Percentiles rank a stretch among this genome's conserved stretches.
These are phyloP conservation scores for Cladosporium sp. DNA, from an alignment of 2,329 filamentous ascomycete species.

Conservation along the genomic window DNA sequence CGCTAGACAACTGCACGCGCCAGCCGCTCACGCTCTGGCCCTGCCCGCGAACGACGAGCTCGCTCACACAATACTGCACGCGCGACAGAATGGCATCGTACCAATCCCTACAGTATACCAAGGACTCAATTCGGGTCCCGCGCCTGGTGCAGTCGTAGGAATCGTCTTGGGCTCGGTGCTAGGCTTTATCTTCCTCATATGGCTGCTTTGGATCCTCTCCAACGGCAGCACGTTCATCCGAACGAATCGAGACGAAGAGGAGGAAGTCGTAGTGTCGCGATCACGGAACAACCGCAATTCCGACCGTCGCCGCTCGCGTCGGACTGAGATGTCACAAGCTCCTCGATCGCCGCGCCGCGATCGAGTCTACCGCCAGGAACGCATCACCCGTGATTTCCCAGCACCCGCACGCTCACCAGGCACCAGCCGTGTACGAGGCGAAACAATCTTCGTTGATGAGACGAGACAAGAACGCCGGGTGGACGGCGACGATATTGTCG, in stretches of 20 bases:
- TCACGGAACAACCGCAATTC: conserved; percentile 3
- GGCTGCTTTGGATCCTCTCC: conserved; percentile 44
- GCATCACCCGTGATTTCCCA: conserved; percentile 31
- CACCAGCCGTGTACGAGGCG: conserved; percentile 25
- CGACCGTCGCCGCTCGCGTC: conserved; percentile 24
- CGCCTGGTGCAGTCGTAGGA: conserved; percentile 56
- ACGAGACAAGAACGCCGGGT: conserved; percentile 35
- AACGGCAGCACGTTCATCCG: conserved; percentile 28
- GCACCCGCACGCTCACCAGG: conserved; percentile 19
- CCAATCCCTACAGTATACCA: conserved; percentile 61
- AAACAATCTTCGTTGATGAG: conserved; percentile 43
- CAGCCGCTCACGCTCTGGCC: conserved; percentile 13
- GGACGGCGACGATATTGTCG: conserved; percentile 51
- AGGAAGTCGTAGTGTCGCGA: conserved; percentile 27
- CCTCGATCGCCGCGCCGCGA: conserved; percentile 26
- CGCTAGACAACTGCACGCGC: conserved; percentile 20
- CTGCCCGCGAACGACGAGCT: not conserved
- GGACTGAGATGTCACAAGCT: conserved; percentile 26
- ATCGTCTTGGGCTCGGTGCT: conserved; percentile 54
- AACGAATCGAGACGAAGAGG: conserved; percentile 25
- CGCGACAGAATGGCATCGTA: conserved; percentile 21
- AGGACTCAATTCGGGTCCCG: conserved; percentile 48
- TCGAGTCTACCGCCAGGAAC: conserved; percentile 30
- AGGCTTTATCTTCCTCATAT: conserved; percentile 51
- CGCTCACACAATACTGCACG: conserved; percentile 8